Base-by-base conservation (phyloP, 2,329 filamentous ascomycete species). In the Claviceps quebecensis region DNA sequence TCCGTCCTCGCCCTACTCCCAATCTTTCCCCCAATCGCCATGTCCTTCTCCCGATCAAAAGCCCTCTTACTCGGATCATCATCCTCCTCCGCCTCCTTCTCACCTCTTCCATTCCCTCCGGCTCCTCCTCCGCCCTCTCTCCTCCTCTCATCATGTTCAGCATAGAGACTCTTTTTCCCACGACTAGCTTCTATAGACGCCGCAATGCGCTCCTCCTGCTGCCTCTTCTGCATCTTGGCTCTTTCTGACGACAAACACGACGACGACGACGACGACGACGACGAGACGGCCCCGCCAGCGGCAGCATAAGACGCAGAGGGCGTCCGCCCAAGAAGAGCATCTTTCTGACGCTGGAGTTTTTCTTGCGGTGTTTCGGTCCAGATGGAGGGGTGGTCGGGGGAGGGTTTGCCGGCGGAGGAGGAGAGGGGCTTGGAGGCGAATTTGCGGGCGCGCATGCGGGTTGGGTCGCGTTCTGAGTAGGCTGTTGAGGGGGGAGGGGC, bases 311-410 rank as follows among this genome's bases (percentile, higher is more conserved):
- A 45, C 23, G 43, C 9, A 16, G 73, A 67, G 26, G 69, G 68
- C 17, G 70, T 69, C 2, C 90, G 79, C 0, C 90, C 90, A 58
- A 96, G 77, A 11, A 95, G 85, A 50, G 93, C 81, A 63, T 95
- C 82, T 59, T 85, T 83, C 22, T 96, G 69, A 40, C 87, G 77
- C 65, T 84, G 83, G 53, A 86, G 80, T 66, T 94, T 95, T 67
- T 96, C 79, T 63, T 91, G 86, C 0, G 88, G 86, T 8, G 88
- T 95, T 66, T 97, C 91, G 0, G 87, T 90, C 91, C 91, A 97
- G 44, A 91, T 80, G 22, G 80, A 81, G 61, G 78, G 77, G 45
- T 87, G 75, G 4, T 64, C 66, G 9, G 60, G 55, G 9, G 57
- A 58, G 9, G 59, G 55, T 0, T 58, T 50, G 1, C 64, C 59